Base-by-base conservation (phyloP, 2,329 filamentous ascomycete genomes). In the Colletotrichum theobromicola region DNA sequence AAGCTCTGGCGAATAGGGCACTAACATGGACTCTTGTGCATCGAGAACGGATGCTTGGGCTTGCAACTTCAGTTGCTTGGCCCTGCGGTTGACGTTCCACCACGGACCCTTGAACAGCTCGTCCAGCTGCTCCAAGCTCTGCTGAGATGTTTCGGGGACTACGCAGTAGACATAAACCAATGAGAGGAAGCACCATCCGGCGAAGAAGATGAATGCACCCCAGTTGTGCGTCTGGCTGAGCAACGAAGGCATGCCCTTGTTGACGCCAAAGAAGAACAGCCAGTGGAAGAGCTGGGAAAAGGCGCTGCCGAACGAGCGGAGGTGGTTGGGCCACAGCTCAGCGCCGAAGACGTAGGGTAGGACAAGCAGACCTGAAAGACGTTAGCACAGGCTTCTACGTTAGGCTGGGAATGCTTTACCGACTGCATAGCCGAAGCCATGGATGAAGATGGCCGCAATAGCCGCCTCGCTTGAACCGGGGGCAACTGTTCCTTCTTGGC, bases 291-390 rank as follows among this genome's bases (percentile, higher is more conserved):
- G 78, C 72, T 85, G 84, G 0, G 80, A 75, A 6, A 86, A 74
- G 2, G 85, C 83, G n/a, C 80, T 80, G 32, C 86, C 85, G 75
- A 87, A 85, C 0, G 85, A 86, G 0, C 86, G 83, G 64, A 88
- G 83, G 5, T 82, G 82, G 72, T 87, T 87, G 2, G 87, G 86
- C 81, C 85, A 88, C 0, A 87, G 77, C 70, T 88, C 86, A 2
- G 81, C 82, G 5, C 83, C 84, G 67, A 88, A 86, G 7, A 88
- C 80, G 65, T 87, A 88, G 0, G 86, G 86, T 2, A 88, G 82
- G 34, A 84, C 80, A 1, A 85, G 67, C 26, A 60, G 28, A 5
- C 50, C 53, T 67, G 16, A 0, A 18, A 21, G 0, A 16, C 0
- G 5, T 46, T 5, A 46, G 34, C 15, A 50, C 12, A 30, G 5